Percentiles rank a stretch among this genome's conserved stretches.
phyloP scores from a whole-genome alignment of 805 yeast species.

The Hanseniaspora valbyensis region DNA sequence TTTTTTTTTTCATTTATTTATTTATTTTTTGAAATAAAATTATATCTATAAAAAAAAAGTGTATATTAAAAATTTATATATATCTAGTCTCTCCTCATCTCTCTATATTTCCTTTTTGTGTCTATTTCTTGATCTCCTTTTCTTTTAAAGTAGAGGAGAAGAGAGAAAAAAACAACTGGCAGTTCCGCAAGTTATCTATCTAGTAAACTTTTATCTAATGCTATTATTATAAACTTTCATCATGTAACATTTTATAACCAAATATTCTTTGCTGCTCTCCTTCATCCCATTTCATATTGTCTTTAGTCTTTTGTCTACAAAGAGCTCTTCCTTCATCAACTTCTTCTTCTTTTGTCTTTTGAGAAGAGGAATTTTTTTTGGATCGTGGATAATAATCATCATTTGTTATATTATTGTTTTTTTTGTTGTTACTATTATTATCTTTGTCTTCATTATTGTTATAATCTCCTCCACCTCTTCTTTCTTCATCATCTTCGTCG shows the following conservation, averaged over 20 bases:
- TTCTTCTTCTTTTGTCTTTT: slow-evolving; percentile 21
- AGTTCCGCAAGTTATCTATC: background rate
- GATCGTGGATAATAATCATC: too few species aligned
- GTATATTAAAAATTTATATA: too few species aligned
- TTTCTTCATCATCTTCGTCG: slow-evolving; percentile 20
- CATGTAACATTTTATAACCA: slow-evolving; percentile 14
- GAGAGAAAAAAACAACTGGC: background rate
- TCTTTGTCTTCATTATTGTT: slow-evolving; percentile 28
- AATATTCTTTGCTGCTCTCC: slow-evolving; percentile 23
- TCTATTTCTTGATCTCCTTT: too few species aligned
- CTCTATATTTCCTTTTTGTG: too few species aligned
- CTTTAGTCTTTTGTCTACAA: slow-evolving; percentile 28
- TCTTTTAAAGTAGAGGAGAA: background rate
- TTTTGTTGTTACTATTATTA: background rate
- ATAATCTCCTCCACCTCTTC: slow-evolving; percentile 21
- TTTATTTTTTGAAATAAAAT: too few species aligned
- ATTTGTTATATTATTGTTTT: too few species aligned
- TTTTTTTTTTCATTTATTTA: too few species aligned
- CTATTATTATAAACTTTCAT: background rate
- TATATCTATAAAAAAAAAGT: too few species aligned
- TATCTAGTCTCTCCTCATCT: too few species aligned
- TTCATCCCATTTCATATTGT: slow-evolving; percentile 26
- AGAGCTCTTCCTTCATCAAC: slow-evolving; percentile 27
- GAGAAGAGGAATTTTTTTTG: slow-evolving; percentile 23
- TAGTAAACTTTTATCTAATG: background rate